Base-by-base conservation (phyloP, 805 yeast genomes). In the Saccharomycopsis sp. region DNA sequence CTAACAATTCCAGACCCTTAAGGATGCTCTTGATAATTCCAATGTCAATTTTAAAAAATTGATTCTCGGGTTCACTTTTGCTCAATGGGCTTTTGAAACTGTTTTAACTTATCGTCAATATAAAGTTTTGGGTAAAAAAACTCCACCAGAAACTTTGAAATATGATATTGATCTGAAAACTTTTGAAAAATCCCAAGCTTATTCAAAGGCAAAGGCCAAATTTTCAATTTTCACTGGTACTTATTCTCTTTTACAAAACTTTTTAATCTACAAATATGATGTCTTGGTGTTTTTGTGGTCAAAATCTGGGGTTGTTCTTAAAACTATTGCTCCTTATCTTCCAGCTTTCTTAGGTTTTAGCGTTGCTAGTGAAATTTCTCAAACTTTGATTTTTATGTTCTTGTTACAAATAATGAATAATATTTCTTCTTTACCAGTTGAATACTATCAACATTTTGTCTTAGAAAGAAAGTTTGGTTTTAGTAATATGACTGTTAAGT, bases 401-500 rank as follows among this genome's bases (percentile, higher is more conserved):
- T 66, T 67, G 20, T 63, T 74, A 52, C 63, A 75, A 25, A 40
- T 66, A 19, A 45, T 77, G 34, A 64, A 78, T 6, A 64, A 78
- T 2, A 37, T 85, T 2, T 44, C 76, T 23, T 66, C 73, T 3
- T 57, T 82, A 40, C 98, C 98, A 3, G 55, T 78, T 18, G 67
- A 77, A 8, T 77, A 81, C 57, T 88, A 87, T 61, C 65, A 72
- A 43, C 80, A 81, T 52, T 92, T 92, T 63, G 88, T 87, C 13
- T 67, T 92, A 51, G 98, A 92, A 62, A 95, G 89, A 58, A 75
- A 75, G 60, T 89, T 70, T 53, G 98, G 98, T 1, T 92, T 92
- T 65, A 92, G 92, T 65, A 92, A 92, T 61, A 69, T 74, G 50
- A 89, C 96, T 2, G 46, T 69, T 14, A 62, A 66, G 37, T 64